Percentiles rank a stretch among this genome's conserved stretches.
These are phyloP conservation scores for Gnomoniopsis smithogilvyi DNA, from an alignment of 2,329 filamentous ascomycete species.

Conservation along the genomic window DNA sequence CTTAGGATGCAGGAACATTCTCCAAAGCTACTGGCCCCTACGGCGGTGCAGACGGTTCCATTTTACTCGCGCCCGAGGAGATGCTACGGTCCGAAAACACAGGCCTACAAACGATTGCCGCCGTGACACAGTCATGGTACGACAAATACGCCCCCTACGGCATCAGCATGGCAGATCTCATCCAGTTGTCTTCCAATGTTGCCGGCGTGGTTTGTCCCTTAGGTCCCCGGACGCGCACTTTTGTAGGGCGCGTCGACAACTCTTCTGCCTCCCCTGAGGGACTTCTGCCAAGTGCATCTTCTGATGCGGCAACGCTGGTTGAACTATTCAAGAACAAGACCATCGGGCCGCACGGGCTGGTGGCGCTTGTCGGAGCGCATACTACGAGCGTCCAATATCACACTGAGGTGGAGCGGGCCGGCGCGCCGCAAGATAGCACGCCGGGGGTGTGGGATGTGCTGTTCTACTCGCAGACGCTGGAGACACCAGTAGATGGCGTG, in stretches of 20 bases:
- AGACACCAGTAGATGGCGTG: constrained; percentile 31
- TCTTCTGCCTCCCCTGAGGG: constrained; percentile 34
- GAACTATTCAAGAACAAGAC: constrained; percentile 50
- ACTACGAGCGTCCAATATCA: constrained; percentile 47
- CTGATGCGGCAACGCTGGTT: constrained; percentile 43
- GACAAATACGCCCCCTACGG: constrained; percentile 36
- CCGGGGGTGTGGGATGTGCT: constrained; percentile 51
- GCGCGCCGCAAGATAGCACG: constrained; percentile 48
- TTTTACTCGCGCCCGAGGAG: background rate
- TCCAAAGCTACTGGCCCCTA: background rate
- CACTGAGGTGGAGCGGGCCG: constrained; percentile 35
- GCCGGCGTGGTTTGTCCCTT: constrained; percentile 45
- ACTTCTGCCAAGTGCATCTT: constrained; percentile 40
- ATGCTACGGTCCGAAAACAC: background rate
- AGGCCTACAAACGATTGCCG: background rate
- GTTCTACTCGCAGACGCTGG: constrained; percentile 43
- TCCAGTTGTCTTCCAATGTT: constrained; percentile 49
- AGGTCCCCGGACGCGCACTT: constrained; percentile 46
- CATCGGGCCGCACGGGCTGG: constrained; percentile 47
- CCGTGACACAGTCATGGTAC: constrained; percentile 22
- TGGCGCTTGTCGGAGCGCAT: constrained; percentile 54
- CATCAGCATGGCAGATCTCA: constrained; percentile 52
- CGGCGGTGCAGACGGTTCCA: constrained; percentile 2
- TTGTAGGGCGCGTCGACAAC: constrained; percentile 48
- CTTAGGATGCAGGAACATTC: constrained; percentile 24